Conservation (phyloP, 2,329 filamentous ascomycete genomes). For the Exophiala lecanii-corni region DNA sequence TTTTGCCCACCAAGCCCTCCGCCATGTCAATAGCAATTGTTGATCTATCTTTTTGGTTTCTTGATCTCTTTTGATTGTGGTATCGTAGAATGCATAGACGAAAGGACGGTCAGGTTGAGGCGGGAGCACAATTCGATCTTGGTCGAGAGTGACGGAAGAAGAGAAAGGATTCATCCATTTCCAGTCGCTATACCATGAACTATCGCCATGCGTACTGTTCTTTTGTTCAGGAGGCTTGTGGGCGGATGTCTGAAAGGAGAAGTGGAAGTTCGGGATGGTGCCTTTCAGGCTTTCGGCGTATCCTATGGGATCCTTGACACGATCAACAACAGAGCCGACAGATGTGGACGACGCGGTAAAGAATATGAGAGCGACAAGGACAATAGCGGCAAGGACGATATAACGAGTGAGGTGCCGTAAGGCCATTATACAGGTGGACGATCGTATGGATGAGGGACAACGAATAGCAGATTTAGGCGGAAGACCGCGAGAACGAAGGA, state of each 20-base stretch:
- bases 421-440: too few species aligned
- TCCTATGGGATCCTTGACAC: constrained; percentile 23
- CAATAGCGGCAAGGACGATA: constrained; percentile 39
- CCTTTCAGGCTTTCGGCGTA: constrained; percentile 27
- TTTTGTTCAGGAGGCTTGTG: constrained; percentile 70
- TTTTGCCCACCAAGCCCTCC: constrained; percentile 90
- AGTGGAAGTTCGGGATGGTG: constrained; percentile 44
- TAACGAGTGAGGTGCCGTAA: constrained; percentile 29
- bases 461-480: too few species aligned
- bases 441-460: too few species aligned
- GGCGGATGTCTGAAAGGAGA: constrained; percentile 62
- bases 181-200: constrained; percentile 83
- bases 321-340: constrained; percentile 32
- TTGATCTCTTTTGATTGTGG: constrained; percentile 57
- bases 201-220: constrained; percentile 72
- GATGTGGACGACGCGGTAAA: constrained; percentile 44
- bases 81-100: constrained; percentile 90
- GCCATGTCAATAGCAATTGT: constrained; percentile 77
- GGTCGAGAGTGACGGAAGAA: constrained; percentile 70
- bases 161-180: constrained; percentile 91
- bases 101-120: constrained; percentile 64
- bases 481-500: too few species aligned
- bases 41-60: constrained; percentile 68
- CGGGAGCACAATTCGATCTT: constrained; percentile 77
- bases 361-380: constrained; percentile 40